Percentiles rank a stretch among this genome's conserved stretches.
Evolutionary conservation across 495 filamentous ascomycete genomes (phyloP).

Genomic region (Penicillium odoratum): DNA sequence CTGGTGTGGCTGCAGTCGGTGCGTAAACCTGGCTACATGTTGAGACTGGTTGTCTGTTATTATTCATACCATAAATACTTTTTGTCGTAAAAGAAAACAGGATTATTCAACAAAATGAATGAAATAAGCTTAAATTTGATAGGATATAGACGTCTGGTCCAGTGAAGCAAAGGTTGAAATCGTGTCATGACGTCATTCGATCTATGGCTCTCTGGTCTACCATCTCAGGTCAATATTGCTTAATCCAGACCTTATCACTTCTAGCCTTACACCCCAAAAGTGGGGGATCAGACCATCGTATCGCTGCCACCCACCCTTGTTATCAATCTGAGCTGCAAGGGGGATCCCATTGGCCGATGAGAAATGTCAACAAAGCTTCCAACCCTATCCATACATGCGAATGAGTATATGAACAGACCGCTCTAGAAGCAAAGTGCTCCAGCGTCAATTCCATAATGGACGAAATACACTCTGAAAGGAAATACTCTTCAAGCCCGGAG

Average conservation of each 20-base stretch:
- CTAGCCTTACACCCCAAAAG: constrained; percentile 1
- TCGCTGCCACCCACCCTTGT: constrained; percentile 8
- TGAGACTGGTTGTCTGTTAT: not conserved
- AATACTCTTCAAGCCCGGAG: not conserved
- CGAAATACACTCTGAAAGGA: constrained; percentile 19
- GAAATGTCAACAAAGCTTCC: not conserved
- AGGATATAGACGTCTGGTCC: too few species aligned
- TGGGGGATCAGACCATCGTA: constrained; percentile 10
- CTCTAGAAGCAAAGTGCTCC: not conserved
- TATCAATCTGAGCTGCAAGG: constrained; percentile 1
- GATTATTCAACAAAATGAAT: too few species aligned
- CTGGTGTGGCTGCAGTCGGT: constrained; percentile 17
- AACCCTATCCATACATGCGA: not conserved
- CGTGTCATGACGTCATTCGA: too few species aligned
- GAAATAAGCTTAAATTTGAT: too few species aligned
- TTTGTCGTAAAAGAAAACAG: too few species aligned
- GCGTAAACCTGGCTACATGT: constrained; percentile 11
- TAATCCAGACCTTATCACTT: too few species aligned
- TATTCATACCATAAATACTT: too few species aligned
- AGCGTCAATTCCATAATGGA: constrained; percentile 17
- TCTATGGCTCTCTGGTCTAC: too few species aligned
- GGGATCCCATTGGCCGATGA: not conserved
- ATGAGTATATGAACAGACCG: constrained; percentile 9
- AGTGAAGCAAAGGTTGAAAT: too few species aligned
- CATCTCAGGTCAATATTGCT: too few species aligned